Percentiles rank a stretch among this genome's conserved stretches.
These are phyloP conservation scores for Magnaporthiopsis incrustans DNA, from an alignment of 2,329 filamentous ascomycete species.

Conservation along the genomic window DNA sequence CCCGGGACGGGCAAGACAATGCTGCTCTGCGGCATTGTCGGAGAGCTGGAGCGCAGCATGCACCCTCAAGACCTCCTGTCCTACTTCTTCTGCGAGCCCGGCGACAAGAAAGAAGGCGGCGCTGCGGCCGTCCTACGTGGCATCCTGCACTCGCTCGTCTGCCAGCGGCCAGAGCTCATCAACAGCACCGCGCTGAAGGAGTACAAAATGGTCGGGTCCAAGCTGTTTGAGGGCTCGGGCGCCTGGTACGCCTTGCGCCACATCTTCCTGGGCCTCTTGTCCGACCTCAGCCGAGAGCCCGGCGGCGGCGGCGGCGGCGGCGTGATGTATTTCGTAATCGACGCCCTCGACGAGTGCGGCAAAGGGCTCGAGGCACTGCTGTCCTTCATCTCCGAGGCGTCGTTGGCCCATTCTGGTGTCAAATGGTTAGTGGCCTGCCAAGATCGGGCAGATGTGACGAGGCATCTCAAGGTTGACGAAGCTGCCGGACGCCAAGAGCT, in stretches of 20 bases:
- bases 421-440: constrained; percentile 39
- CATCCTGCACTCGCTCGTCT: constrained; percentile 24
- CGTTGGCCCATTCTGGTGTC: constrained; percentile 13
- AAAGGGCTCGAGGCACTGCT: constrained; percentile 23
- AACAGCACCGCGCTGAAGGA: constrained; percentile 26
- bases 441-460: constrained; percentile 28
- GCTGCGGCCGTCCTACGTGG: constrained; percentile 32
- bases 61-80: constrained; percentile 8
- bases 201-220: constrained; percentile 20
- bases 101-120: constrained; percentile 27
- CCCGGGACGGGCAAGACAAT: constrained; percentile 28
- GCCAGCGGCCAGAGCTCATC: constrained; percentile 23
- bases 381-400: constrained; percentile 22
- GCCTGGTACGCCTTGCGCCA: too few relatives aligned
- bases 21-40: constrained; percentile 12
- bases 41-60: not conserved
- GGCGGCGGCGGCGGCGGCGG: constrained; percentile 4
- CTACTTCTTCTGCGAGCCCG: constrained; percentile 36
- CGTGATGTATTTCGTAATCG: constrained; percentile 28
- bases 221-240: too few relatives aligned
- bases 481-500: not conserved
- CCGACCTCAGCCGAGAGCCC: constrained; percentile 20
- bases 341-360: constrained; percentile 39
- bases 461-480: constrained; percentile 16
- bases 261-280: constrained; percentile 26